phyloP scores from a whole-genome alignment of 2,329 filamentous ascomycete species.

The Podosphaera xanthii region DNA sequence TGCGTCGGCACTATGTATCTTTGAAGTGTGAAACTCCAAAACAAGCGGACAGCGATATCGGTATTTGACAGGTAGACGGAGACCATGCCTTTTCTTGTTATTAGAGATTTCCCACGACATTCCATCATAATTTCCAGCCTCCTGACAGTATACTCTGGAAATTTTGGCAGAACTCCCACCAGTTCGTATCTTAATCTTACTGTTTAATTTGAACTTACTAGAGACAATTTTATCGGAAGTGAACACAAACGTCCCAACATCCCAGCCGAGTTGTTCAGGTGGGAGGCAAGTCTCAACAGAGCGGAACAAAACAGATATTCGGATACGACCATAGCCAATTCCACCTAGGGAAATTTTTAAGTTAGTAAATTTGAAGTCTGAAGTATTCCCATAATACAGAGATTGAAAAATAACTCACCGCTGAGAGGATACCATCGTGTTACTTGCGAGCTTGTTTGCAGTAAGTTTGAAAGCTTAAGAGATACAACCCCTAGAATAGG shows the following conservation, averaged over 20 bases:
- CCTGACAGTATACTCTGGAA: conserved; percentile 36
- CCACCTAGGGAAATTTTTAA: conserved; percentile 22
- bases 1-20: conserved; percentile 46
- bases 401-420: conserved; percentile 22
- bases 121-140: conserved; percentile 33
- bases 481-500: conserved; percentile 84
- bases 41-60: conserved; percentile 78
- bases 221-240: conserved; percentile 45
- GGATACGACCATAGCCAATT: conserved; percentile 71
- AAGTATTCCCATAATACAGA: too few species aligned
- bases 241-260: conserved; percentile 88
- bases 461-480: conserved; percentile 65
- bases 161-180: conserved; percentile 62
- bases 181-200: conserved; percentile 62
- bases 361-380: background rate
- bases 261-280: conserved; percentile 73
- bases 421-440: conserved; percentile 93
- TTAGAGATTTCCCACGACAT: conserved; percentile 34
- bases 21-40: conserved; percentile 55
- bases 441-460: conserved; percentile 60
- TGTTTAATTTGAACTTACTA: conserved; percentile 32
- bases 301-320: conserved; percentile 75
- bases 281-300: conserved; percentile 71
- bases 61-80: conserved; percentile 70
- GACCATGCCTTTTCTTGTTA: conserved; percentile 23